Percentiles rank a stretch among this genome's conserved stretches.
Conservation (phyloP, 805 yeast genomes). For the Pichia deserticola region DNA sequence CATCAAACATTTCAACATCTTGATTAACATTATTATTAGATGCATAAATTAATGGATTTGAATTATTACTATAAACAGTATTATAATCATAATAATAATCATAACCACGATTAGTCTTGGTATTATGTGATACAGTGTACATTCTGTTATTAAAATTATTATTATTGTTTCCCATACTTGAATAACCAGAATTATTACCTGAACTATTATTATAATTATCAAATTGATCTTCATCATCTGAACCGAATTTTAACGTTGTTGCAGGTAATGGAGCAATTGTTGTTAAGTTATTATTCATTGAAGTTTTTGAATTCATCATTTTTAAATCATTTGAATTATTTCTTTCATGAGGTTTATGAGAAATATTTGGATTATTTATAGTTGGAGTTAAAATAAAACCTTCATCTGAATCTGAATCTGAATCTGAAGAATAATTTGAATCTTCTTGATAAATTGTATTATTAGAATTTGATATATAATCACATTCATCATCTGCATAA, state of each 20-base stretch:
- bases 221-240: slow-evolving; percentile 49
- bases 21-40: slow-evolving; percentile 12
- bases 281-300: slow-evolving; percentile 19
- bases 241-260: slow-evolving; percentile 72
- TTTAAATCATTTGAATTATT: neutral
- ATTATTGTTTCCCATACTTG: neutral
- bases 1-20: slow-evolving; percentile 29
- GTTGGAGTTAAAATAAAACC: slow-evolving; percentile 21
- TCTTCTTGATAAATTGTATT: neutral
- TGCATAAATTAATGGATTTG: slow-evolving; percentile 33
- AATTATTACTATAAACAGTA: slow-evolving; percentile 56
- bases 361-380: slow-evolving; percentile 14
- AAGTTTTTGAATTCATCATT: neutral
- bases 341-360: slow-evolving; percentile 19
- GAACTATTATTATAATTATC: neutral
- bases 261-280: slow-evolving; percentile 81
- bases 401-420: slow-evolving; percentile 20
- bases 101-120: slow-evolving; percentile 64
- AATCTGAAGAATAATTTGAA: slow-evolving; percentile 9
- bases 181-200: neutral
- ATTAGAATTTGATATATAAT: neutral
- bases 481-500: slow-evolving; percentile 12
- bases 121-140: slow-evolving; percentile 62
- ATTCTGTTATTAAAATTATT: slow-evolving; percentile 9
- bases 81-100: slow-evolving; percentile 77